A percentile compares a stretch with the other conserved stretches of the same genome.
phyloP scores from a whole-genome alignment of 2,329 filamentous ascomycete species.

The Didymella pomorum region DNA sequence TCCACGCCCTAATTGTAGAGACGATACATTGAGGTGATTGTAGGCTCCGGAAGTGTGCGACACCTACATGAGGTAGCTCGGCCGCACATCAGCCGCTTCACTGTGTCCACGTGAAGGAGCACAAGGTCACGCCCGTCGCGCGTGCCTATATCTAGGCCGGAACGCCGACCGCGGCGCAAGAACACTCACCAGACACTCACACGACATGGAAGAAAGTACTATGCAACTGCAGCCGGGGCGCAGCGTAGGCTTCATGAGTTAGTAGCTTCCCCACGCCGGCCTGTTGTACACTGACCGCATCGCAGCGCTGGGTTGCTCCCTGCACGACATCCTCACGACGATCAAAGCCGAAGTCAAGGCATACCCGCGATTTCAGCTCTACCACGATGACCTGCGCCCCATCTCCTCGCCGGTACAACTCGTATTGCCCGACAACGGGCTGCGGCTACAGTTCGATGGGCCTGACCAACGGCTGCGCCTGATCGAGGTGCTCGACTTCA shows the following conservation, averaged over 20 bases:
- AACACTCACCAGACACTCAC: neutral
- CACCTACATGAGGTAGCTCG: neutral
- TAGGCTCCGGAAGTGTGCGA: neutral
- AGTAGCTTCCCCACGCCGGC: slow-evolving; percentile 2
- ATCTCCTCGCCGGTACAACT: slow-evolving; percentile 78
- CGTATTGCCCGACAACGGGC: slow-evolving; percentile 80
- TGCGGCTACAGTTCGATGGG: slow-evolving; percentile 92
- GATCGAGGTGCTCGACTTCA: slow-evolving; percentile 91
- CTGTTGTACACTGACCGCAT: slow-evolving; percentile 23
- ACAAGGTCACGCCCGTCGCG: slow-evolving; percentile 25
- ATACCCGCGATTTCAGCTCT: slow-evolving; percentile 83
- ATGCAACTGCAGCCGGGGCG: slow-evolving; percentile 44
- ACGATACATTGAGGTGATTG: neutral
- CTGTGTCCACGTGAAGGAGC: slow-evolving; percentile 39
- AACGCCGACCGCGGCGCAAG: slow-evolving; percentile 21
- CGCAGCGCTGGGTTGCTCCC: slow-evolving; percentile 84
- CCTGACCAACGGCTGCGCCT: slow-evolving; percentile 89
- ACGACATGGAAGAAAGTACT: slow-evolving; percentile 41
- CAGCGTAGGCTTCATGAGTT: slow-evolving; percentile 53
- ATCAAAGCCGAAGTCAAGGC: slow-evolving; percentile 85
- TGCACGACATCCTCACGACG: slow-evolving; percentile 87
- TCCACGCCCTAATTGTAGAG: neutral
- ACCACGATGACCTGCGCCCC: slow-evolving; percentile 78
- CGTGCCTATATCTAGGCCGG: slow-evolving; percentile 2
- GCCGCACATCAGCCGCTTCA: slow-evolving; percentile 2